These are phyloP conservation scores for Mucor velutinosus DNA, from an alignment of 371 early-diverging fungal species.

Conservation along the genomic window DNA sequence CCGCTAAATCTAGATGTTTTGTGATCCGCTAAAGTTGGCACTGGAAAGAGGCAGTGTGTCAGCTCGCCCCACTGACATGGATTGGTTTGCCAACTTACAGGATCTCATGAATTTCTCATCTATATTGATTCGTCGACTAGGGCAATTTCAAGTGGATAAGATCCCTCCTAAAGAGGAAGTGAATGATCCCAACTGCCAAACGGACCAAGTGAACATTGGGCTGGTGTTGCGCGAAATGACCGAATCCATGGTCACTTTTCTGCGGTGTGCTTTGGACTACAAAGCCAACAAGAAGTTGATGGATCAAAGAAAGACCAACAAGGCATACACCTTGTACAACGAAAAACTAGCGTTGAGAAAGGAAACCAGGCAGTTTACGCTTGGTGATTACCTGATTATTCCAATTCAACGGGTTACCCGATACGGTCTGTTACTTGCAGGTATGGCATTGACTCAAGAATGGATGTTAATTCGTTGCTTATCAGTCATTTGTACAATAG, in stretches of 20 bases:
- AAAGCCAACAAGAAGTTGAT: slow-evolving; percentile 29
- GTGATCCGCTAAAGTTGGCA: slow-evolving; percentile 30
- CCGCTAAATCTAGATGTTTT: slow-evolving; percentile 24
- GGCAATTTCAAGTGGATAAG: neutral
- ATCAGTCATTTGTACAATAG: slow-evolving; percentile 14
- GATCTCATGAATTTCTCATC: slow-evolving; percentile 35
- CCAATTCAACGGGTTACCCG: slow-evolving; percentile 47
- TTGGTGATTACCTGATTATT: slow-evolving; percentile 43
- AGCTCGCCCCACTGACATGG: slow-evolving; percentile 20
- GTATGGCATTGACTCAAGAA: slow-evolving; percentile 10
- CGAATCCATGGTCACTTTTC: slow-evolving; percentile 30
- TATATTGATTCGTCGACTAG: slow-evolving; percentile 21
- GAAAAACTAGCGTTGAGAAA: slow-evolving; percentile 32
- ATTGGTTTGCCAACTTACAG: slow-evolving; percentile 32
- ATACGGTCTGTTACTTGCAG: slow-evolving; percentile 38
- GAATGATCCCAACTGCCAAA: neutral
- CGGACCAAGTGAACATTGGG: slow-evolving; percentile 18
- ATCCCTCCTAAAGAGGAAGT: neutral
- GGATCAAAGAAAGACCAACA: slow-evolving; percentile 14
- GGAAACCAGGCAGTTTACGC: slow-evolving; percentile 41
- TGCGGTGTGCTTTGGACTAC: slow-evolving; percentile 44
- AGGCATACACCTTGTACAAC: slow-evolving; percentile 27
- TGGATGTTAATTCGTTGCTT: neutral
- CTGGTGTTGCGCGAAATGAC: slow-evolving; percentile 26
- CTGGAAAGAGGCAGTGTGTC: slow-evolving; percentile 25